phyloP scores from a whole-genome alignment of 2,329 filamentous ascomycete species.

The Xylariaceae sp. region DNA sequence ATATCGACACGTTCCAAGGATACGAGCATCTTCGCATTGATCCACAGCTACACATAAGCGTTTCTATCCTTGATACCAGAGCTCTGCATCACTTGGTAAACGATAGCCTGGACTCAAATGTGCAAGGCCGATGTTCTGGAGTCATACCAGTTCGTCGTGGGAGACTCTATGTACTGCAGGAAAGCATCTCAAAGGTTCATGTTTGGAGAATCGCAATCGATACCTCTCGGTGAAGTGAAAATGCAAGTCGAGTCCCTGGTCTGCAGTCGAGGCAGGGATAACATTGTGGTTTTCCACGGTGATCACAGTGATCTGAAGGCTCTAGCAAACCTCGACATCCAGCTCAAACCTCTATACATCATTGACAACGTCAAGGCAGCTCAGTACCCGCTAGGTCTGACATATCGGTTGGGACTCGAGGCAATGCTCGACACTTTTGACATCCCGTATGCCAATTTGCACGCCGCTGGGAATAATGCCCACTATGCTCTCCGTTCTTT shows the following conservation, averaged over 20 bases:
- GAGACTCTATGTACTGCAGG: slow-evolving; percentile 9
- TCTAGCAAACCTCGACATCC: slow-evolving; percentile 7
- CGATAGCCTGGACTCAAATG: neutral
- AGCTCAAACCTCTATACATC: slow-evolving; percentile 7
- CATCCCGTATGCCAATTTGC: slow-evolving; percentile 11
- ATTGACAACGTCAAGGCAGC: slow-evolving; percentile 8
- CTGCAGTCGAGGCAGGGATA: slow-evolving; percentile 4
- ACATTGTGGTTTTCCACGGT: slow-evolving; percentile 6
- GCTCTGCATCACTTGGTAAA: neutral
- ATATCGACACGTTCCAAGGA: slow-evolving; percentile 13
- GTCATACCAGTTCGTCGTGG: slow-evolving; percentile 10
- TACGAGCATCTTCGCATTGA: slow-evolving; percentile 9
- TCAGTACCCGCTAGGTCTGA: slow-evolving; percentile 7
- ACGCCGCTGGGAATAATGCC: slow-evolving; percentile 10
- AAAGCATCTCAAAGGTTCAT: slow-evolving; percentile 8
- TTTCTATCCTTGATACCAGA: slow-evolving; percentile 13
- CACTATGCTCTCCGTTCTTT: slow-evolving; percentile 10
- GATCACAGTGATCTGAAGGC: slow-evolving; percentile 7
- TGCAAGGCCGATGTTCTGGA: slow-evolving; percentile 2
- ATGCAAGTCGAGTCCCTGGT: slow-evolving; percentile 6
- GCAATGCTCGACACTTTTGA: slow-evolving; percentile 13
- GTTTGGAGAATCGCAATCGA: slow-evolving; percentile 10
- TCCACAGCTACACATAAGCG: slow-evolving; percentile 10
- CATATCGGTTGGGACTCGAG: slow-evolving; percentile 9
- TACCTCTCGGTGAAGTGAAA: slow-evolving; percentile 8